These are phyloP conservation scores for Cordyceps militaris DNA, from an alignment of 2,329 filamentous ascomycete species.

Conservation along the genomic window DNA sequence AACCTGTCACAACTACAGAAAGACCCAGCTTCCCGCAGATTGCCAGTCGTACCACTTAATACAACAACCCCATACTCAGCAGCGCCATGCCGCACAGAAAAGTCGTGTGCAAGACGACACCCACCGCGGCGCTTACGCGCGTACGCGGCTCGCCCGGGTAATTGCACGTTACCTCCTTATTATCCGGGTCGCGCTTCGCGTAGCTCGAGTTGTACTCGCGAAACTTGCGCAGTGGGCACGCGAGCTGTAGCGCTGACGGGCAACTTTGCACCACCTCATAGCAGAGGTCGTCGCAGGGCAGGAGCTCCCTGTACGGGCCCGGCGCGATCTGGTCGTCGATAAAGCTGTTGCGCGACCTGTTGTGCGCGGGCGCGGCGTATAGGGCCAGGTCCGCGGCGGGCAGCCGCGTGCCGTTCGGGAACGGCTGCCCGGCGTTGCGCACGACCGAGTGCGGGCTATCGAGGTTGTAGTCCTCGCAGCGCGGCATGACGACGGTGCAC, in stretches of 20 bases:
- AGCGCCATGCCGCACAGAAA: neutral
- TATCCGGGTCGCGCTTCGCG: constrained; percentile 21
- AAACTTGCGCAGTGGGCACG: constrained; percentile 52
- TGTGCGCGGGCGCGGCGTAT: constrained; percentile 20
- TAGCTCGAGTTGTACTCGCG: constrained; percentile 31
- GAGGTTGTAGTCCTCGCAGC: constrained; percentile 76
- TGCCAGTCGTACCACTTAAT: neutral
- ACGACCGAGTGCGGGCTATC: constrained; percentile 35
- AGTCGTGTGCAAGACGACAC: neutral
- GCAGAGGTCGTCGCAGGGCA: constrained; percentile 84
- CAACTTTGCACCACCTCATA: constrained; percentile 81
- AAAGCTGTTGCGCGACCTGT: constrained; percentile 56
- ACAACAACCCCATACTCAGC: neutral
- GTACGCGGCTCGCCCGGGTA: constrained; percentile 32
- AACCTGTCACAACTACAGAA: neutral
- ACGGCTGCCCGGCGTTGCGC: constrained; percentile 65
- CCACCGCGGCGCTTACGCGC: constrained; percentile 2
- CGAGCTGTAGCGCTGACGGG: constrained; percentile 67
- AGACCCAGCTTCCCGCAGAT: neutral
- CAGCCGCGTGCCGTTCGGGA: constrained; percentile 59
- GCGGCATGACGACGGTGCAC: constrained; percentile 85
- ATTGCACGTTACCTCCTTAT: constrained; percentile 28
- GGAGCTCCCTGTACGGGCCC: constrained; percentile 87
- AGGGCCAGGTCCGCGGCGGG: constrained; percentile 24
- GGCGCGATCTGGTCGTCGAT: constrained; percentile 69